Evolutionary conservation across 2,329 filamentous ascomycete genomes (phyloP), one percentile per base, ranked within the genome.

Genomic region (Pyricularia grisea): DNA sequence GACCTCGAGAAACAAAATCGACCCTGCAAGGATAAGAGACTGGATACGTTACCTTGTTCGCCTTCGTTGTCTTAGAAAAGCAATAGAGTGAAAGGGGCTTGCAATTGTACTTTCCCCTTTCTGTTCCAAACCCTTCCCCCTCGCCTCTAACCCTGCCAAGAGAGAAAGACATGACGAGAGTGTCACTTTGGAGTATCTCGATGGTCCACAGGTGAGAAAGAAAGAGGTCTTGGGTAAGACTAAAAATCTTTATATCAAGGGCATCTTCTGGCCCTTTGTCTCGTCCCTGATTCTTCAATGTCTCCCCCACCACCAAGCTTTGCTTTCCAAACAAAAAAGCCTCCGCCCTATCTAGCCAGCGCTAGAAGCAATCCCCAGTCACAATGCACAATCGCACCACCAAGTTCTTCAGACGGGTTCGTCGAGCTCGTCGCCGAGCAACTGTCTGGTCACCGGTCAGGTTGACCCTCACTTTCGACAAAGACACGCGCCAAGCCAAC

Each of bases 381-480:
- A 42, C 3, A 5, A 55, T 55, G 42, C 17, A 55, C 20, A 55
- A n/a, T 20, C 42, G 42, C 17, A 55, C 42, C n/a, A 55, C 42
- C 42, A 55, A 55, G 42, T 55, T 55, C 42, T 55, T 55, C 42
- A 55, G 42, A n/a, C 17, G 42, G 17, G 1, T 20, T 55, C 42
- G 42, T n/a, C 42, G 42, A n/a, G 42, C 20, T 20, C 42, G 42
- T 55, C 42, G 42, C 42, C 42, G 42, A 55, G 42, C 42, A 10
- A 55, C 9, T 55, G 17, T 55, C 42, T 55, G 42, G 42, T 55
- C 42, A n/a, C 42, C 42, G 6, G 42, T 55, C 5, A 66, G 30
- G 42, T 20, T 66, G 65, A 66, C 65, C 65, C 65, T 66, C 31
- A 20, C 65, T 10, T 66, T 66, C 3, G 65, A 66, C 65, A 66